Conservation (phyloP, 768 basidiomycete species). For the Agrocybe pediades region DNA sequence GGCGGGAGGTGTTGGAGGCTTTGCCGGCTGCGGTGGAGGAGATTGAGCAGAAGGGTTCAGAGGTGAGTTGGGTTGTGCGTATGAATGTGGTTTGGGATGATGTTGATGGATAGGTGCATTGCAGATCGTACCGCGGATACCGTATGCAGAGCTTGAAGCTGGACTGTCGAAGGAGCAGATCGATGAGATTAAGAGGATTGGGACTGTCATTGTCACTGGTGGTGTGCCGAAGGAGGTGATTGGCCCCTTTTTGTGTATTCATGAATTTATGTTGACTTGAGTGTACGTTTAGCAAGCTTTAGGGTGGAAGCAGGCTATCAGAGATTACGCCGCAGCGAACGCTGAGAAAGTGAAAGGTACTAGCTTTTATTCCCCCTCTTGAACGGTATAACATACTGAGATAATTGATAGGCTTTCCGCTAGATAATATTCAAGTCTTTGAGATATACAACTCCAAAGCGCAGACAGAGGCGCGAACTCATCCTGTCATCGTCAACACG, state of each 20-base stretch:
- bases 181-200: slow-evolving; percentile 47
- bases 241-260: too few species aligned
- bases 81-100: too few species aligned
- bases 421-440: slow-evolving; percentile 68
- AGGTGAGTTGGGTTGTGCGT: too few species aligned
- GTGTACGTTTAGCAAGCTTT: slow-evolving; percentile 50
- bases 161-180: slow-evolving; percentile 51
- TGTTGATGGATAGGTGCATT: neutral
- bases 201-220: slow-evolving; percentile 58
- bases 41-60: slow-evolving; percentile 46
- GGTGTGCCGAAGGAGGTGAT: slow-evolving; percentile 56
- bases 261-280: neutral
- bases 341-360: slow-evolving; percentile 50
- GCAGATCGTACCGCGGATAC: slow-evolving; percentile 55
- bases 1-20: slow-evolving; percentile 55
- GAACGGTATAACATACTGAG: neutral
- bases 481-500: slow-evolving; percentile 56
- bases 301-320: slow-evolving; percentile 56
- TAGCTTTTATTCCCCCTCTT: neutral
- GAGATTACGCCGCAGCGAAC: slow-evolving; percentile 56
- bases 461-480: slow-evolving; percentile 70
- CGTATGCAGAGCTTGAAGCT: slow-evolving; percentile 41
- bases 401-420: slow-evolving; percentile 57
- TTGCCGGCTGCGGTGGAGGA: slow-evolving; percentile 48
- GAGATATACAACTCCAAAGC: slow-evolving; percentile 71